Percentiles rank a stretch among this genome's conserved stretches.
Conservation (phyloP, 768 basidiomycete species). For the Cystoderma amianthinum region DNA sequence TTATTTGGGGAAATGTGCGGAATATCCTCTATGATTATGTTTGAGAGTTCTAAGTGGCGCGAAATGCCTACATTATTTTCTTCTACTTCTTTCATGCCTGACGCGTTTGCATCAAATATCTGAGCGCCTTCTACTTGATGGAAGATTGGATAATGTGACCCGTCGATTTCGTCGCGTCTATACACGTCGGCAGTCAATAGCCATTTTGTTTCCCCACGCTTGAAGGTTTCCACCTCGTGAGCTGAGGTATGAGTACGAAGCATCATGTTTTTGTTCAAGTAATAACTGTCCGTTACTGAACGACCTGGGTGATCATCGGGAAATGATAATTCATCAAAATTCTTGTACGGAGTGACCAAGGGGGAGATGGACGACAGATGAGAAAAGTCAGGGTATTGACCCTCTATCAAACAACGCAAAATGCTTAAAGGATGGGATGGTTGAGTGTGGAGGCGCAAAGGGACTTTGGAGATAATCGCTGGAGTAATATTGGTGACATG, state of each 20-base stretch:
- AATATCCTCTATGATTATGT: slow-evolving; percentile 84
- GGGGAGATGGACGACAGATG: slow-evolving; percentile 78
- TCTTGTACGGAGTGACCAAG: slow-evolving; percentile 83
- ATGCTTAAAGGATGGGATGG: slow-evolving; percentile 83
- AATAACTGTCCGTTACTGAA: slow-evolving; percentile 88
- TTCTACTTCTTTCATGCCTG: slow-evolving; percentile 54
- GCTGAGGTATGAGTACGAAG: slow-evolving; percentile 98
- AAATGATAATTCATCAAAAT: slow-evolving; percentile 97
- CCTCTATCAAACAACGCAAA: slow-evolving; percentile 77
- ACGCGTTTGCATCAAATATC: slow-evolving; percentile 58
- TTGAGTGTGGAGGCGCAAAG: slow-evolving; percentile 66
- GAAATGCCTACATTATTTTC: slow-evolving; percentile 66
- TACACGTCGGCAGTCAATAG: slow-evolving; percentile 96
- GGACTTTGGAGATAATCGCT: slow-evolving; percentile 77
- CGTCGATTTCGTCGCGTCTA: slow-evolving; percentile 95
- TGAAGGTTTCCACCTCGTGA: slow-evolving; percentile 92
- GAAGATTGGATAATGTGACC: slow-evolving; percentile 94
- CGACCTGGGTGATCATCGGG: slow-evolving; percentile 91
- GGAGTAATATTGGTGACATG: slow-evolving; percentile 78
- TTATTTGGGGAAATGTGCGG: slow-evolving; percentile 69
- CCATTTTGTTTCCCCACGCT: slow-evolving; percentile 72
- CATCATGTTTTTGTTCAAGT: slow-evolving; percentile 86
- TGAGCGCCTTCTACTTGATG: slow-evolving; percentile 97
- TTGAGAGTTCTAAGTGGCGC: slow-evolving; percentile 53
- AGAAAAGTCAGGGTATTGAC: slow-evolving; percentile 70